Evolutionary conservation across 2,329 filamentous ascomycete genomes (phyloP), one percentile per base, ranked within the genome.

Genomic region (Periconia sp.): DNA sequence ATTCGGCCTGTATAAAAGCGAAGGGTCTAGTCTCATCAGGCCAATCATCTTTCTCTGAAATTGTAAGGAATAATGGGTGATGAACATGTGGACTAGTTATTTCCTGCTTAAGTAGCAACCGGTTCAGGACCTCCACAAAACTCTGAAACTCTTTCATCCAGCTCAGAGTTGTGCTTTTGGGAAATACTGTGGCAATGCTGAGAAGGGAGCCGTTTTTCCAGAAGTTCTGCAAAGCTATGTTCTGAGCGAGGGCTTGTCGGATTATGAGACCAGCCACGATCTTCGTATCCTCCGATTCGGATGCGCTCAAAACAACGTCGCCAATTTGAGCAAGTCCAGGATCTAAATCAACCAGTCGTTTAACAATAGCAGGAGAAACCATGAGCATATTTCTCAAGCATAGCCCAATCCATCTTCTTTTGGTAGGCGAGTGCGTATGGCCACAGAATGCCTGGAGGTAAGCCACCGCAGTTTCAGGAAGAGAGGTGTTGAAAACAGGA

Each of bases 261-360:
- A 74, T 63, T 31, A 72, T 56, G 13, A 70, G 50, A 8, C 68
- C 70, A 6, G 69, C 65, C 6, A 74, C 49, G 10, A 74, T 60
- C 17, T 60, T 70, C 14, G 59, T 64, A 49, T 71, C 68, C 52
- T 72, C 72, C 7, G 41, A 48, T 48, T 69, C 65, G 1, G 51
- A 47, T 3, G 20, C 37, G 15, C 56, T 51, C 10, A 70, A 55
- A 3, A 74, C 58, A 31, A 70, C 47, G 0, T 61, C 43, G 18
- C 71, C 71, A 17, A 74, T 45, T 2, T 52, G 44, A 23, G 54
- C 47, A 11, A 68, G 41, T 14, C 51, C 53, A 11, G 55, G 40
- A n/a, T 49, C 18, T 19, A 55, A 35, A 27, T 45, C 47, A 45
- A 45, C 50, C 15, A 72, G 47, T 30, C 62, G 58, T 7, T 59